These are phyloP conservation scores for Xylariaceae sp. DNA, from an alignment of 2,329 filamentous ascomycete genomes.

Conservation along the genomic window DNA sequence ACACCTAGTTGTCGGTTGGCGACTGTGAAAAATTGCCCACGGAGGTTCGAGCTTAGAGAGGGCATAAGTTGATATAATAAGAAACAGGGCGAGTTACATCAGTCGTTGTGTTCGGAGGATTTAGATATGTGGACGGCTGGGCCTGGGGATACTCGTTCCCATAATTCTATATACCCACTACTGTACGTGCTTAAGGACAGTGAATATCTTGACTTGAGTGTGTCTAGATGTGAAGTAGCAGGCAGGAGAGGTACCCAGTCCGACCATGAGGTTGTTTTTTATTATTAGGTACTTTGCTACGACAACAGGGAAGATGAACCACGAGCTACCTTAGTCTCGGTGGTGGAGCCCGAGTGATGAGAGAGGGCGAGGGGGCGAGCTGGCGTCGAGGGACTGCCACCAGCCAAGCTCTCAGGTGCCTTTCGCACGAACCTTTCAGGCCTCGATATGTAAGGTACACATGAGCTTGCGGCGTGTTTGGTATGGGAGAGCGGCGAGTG, in stretches of 20 bases:
- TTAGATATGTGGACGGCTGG: constrained; percentile 17
- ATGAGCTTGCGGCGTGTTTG: constrained; percentile 9
- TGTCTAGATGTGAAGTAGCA: too few relatives aligned
- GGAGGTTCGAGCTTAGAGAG: constrained; percentile 6
- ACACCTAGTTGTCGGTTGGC: too few relatives aligned
- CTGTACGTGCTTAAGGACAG: too few relatives aligned
- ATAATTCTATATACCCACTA: too few relatives aligned
- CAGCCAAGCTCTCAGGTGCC: constrained; percentile 18
- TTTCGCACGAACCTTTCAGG: constrained; percentile 15
- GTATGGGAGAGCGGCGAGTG: constrained; percentile 3
- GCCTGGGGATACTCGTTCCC: too few relatives aligned
- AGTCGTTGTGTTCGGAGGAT: constrained; percentile 25
- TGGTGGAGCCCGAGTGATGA: constrained; percentile 20
- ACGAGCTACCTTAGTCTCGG: constrained; percentile 22
- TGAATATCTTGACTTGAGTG: too few relatives aligned
- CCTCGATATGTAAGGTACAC: constrained; percentile 3
- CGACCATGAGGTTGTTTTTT: constrained; percentile 21
- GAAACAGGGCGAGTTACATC: constrained; percentile 23
- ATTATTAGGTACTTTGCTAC: constrained; percentile 23
- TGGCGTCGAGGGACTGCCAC: constrained; percentile 9
- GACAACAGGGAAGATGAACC: constrained; percentile 20
- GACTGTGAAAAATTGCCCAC: too few relatives aligned
- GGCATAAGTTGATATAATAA: constrained; percentile 22
- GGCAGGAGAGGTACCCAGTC: constrained; percentile 12
- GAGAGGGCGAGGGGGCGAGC: constrained; percentile 15